These are phyloP conservation scores for Ustulina deusta DNA, from an alignment of 2,329 filamentous ascomycete species.

Conservation along the genomic window DNA sequence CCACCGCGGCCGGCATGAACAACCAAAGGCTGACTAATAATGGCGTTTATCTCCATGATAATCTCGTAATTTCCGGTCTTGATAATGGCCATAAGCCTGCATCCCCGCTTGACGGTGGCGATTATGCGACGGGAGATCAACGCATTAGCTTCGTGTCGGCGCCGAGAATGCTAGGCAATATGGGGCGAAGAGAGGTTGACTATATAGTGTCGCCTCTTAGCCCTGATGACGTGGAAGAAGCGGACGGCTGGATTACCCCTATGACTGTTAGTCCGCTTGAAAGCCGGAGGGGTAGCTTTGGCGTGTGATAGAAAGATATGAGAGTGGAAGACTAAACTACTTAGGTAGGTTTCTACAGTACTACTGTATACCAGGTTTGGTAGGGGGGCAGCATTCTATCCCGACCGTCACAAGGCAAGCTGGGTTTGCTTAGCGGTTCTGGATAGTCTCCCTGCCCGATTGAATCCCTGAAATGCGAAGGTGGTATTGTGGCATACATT, in stretches of 20 bases:
- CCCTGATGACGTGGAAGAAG: constrained; percentile 4
- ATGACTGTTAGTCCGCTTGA: constrained; percentile 43
- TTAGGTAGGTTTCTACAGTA: neutral
- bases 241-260: constrained; percentile 29
- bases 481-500: neutral
- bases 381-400: neutral
- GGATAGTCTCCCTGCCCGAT: neutral
- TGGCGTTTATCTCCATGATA: neutral
- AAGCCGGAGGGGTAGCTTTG: constrained; percentile 40
- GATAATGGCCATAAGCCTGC: constrained; percentile 20
- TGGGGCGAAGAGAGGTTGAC: constrained; percentile 7
- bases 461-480: neutral
- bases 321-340: too few species aligned
- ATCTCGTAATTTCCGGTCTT: neutral
- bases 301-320: constrained; percentile 5
- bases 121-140: constrained; percentile 22
- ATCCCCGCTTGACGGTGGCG: constrained; percentile 40
- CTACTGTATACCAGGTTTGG: neutral
- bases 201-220: constrained; percentile 43
- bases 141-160: constrained; percentile 42
- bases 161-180: constrained; percentile 24
- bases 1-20: neutral
- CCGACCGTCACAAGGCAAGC: neutral
- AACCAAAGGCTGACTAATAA: neutral
- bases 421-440: neutral